A percentile compares a stretch with the other conserved stretches of the same genome.
These are phyloP conservation scores for Tylopilus felleus DNA, from an alignment of 768 basidiomycete genomes.

Conservation along the genomic window DNA sequence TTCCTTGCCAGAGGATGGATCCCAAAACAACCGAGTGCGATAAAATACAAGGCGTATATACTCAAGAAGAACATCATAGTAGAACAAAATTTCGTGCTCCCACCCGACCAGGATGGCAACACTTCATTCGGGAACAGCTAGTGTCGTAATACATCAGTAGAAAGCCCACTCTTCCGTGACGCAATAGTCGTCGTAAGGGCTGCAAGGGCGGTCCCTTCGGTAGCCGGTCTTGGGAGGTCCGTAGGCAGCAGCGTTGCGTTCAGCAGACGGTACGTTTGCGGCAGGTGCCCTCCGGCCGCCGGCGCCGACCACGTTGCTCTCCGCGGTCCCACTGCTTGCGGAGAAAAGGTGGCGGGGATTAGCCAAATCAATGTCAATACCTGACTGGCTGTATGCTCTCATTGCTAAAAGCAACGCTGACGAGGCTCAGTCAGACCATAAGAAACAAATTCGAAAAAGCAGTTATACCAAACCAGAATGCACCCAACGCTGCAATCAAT, in stretches of 20 bases:
- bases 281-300: slow-evolving; percentile 28
- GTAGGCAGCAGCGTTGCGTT: slow-evolving; percentile 30
- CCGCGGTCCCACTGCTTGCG: slow-evolving; percentile 32
- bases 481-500: slow-evolving; percentile 65
- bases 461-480: slow-evolving; percentile 75
- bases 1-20: slow-evolving; percentile 15
- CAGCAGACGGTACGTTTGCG: slow-evolving; percentile 21
- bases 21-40: slow-evolving; percentile 2
- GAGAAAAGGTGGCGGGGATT: slow-evolving; percentile 33
- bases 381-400: slow-evolving; percentile 36
- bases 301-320: slow-evolving; percentile 33
- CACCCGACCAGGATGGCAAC: not conserved
- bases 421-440: slow-evolving; percentile 5
- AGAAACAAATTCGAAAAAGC: not conserved
- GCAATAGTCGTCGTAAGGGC: slow-evolving; percentile 59
- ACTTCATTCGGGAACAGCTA: not conserved
- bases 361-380: slow-evolving; percentile 27
- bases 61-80: slow-evolving; percentile 3
- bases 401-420: slow-evolving; percentile 43
- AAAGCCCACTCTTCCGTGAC: slow-evolving; percentile 69
- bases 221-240: slow-evolving; percentile 32
- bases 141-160: slow-evolving; percentile 27
- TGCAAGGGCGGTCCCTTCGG: slow-evolving; percentile 51
- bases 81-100: slow-evolving; percentile 8
- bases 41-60: slow-evolving; percentile 26